Base-by-base conservation (phyloP, 306 rosid species). In the Cucumis cinereus region DNA sequence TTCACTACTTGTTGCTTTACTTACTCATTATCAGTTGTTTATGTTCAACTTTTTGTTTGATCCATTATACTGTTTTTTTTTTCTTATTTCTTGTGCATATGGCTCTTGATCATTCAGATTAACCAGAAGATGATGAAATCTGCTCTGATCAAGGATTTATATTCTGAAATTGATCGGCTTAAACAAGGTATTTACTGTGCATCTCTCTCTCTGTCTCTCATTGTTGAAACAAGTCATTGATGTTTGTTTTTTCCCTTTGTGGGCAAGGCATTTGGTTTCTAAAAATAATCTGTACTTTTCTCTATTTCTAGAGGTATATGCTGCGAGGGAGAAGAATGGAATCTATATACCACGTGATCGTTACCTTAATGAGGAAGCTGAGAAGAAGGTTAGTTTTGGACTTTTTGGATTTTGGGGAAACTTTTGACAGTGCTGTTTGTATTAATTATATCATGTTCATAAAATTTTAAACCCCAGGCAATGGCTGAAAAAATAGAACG, bases 91-190 rank as follows among this genome's bases (percentile, higher is more conserved):
- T 20, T 49, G 16, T 69, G 73, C 80, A 55, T 50, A 64, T 78
- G 58, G 52, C 73, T 77, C 75, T 10, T 80, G 50, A 74, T 74
- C 40, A 85, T 79, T 79, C 94, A 95, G 98, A 75, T 95, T 78
- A 95, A 95, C 80, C 99, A 95, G 85, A 95, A 95, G 86, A 92
- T 95, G 99, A 92, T 95, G 99, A 95, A 95, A 83, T 92, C 99
- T 83, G 98, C 99, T 43, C 66, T 95, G 89, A 95, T 95, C 60
- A 95, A 92, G 85, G 99, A 95, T 83, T 87, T 95, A 83, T 95
- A 95, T 85, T 83, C 96, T 80, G 99, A 92, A 82, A 95, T 92
- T 77, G 98, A 92, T 84, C 86, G 96, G 76, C 93, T 95, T 62
- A 95, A 95, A 89, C 99, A 95, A 95, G 99, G 98, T 92, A 75